A percentile compares a stretch with the other conserved stretches of the same genome.
Conservation (phyloP, 2,329 filamentous ascomycete genomes). For the Pezicula carpinea region DNA sequence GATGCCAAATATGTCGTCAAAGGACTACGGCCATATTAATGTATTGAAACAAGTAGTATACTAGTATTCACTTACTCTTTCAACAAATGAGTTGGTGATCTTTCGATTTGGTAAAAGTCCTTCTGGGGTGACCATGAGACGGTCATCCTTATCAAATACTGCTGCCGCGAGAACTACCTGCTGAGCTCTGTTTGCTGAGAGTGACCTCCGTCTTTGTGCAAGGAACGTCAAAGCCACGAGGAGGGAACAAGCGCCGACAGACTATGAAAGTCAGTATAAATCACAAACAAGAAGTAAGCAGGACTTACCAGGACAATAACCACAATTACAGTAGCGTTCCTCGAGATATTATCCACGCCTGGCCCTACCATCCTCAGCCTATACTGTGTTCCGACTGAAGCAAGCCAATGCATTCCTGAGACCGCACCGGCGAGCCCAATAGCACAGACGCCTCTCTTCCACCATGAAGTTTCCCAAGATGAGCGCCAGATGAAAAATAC, state of each 20-base stretch:
- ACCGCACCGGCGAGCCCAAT: conserved; percentile 67
- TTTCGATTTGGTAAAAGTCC: conserved; percentile 68
- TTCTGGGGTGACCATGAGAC: conserved; percentile 64
- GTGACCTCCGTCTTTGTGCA: conserved; percentile 33
- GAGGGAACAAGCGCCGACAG: conserved; percentile 55
- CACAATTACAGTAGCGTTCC: conserved; percentile 66
- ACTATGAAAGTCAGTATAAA: conserved; percentile 48
- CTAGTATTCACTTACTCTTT: conserved; percentile 42
- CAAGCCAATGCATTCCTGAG: conserved; percentile 86
- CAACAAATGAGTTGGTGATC: conserved; percentile 73
- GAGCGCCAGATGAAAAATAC: conserved; percentile 76
- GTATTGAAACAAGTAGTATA: not conserved
- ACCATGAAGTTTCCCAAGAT: conserved; percentile 74
- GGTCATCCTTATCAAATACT: conserved; percentile 62
- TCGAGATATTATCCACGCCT: conserved; percentile 39
- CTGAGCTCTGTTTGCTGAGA: conserved; percentile 36
- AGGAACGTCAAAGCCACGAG: conserved; percentile 49
- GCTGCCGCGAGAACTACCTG: conserved; percentile 53
- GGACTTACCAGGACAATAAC: conserved; percentile 63
- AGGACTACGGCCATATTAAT: conserved; percentile 35
- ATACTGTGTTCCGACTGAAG: conserved; percentile 66
- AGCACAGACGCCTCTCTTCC: conserved; percentile 65
- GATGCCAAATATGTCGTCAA: conserved; percentile 70
- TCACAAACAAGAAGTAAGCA: conserved; percentile 36
- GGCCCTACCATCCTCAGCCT: conserved; percentile 45